Evolutionary conservation across 164 flowering plant species (phyloP).

Genomic region (Vitis labrusca): DNA sequence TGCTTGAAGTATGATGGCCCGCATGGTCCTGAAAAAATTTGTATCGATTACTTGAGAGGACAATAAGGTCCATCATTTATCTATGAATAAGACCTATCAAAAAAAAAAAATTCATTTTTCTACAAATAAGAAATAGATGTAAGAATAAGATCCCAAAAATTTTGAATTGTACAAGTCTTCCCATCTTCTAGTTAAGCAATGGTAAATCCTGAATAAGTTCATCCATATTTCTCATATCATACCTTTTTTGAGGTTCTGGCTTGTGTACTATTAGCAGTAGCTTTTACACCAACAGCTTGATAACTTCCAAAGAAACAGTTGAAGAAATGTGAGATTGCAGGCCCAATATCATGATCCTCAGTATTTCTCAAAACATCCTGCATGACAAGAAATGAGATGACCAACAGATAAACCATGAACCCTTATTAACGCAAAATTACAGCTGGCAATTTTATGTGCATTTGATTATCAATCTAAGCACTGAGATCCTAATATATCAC

Average conservation of each 20-base stretch:
- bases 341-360: slow-evolving; percentile 88
- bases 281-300: slow-evolving; percentile 43
- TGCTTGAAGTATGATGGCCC: slow-evolving; percentile 48
- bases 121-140: neutral
- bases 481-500: too few species aligned
- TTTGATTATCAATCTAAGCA: too few species aligned
- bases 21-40: slow-evolving; percentile 46
- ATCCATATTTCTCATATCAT: slow-evolving; percentile 1
- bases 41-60: too few species aligned
- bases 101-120: neutral
- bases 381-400: slow-evolving; percentile 8
- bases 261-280: slow-evolving; percentile 26
- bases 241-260: slow-evolving; percentile 69
- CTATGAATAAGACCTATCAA: too few species aligned
- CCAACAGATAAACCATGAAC: neutral
- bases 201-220: neutral
- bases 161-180: too few species aligned
- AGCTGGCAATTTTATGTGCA: neutral
- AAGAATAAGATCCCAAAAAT: neutral
- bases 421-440: neutral
- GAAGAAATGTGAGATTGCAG: slow-evolving; percentile 75
- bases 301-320: slow-evolving; percentile 85
- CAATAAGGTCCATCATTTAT: too few species aligned
- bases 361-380: slow-evolving; percentile 85
- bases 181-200: too few species aligned